Evolutionary conservation across 2,329 filamentous ascomycete species (phyloP).

Genomic region (Cordyceps javanica): DNA sequence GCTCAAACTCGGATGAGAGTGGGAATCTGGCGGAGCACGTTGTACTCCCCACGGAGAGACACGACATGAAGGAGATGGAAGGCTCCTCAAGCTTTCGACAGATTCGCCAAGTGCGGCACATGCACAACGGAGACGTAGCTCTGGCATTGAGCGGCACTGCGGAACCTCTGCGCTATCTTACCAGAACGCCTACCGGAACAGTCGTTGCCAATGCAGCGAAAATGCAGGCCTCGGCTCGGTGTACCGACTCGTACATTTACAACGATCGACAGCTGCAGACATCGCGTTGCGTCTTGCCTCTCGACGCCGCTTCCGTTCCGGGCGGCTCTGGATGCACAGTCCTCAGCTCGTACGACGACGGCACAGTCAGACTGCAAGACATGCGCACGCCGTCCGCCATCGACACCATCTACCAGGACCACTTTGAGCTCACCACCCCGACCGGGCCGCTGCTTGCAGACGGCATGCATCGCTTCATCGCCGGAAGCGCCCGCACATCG

Average conservation of each 20-base stretch:
- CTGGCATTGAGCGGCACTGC: background rate
- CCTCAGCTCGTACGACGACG: slow-evolving; percentile 40
- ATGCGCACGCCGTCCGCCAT: slow-evolving; percentile 34
- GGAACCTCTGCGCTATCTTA: slow-evolving; percentile 35
- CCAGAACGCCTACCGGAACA: slow-evolving; percentile 32
- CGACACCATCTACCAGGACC: slow-evolving; percentile 40
- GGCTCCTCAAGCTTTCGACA: background rate
- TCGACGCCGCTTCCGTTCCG: slow-evolving; percentile 20
- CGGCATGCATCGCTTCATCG: slow-evolving; percentile 37
- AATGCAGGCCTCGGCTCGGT: slow-evolving; percentile 14
- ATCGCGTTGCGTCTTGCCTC: slow-evolving; percentile 32
- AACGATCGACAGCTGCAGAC: background rate
- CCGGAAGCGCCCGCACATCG: slow-evolving; percentile 31
- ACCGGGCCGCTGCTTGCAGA: slow-evolving; percentile 34
- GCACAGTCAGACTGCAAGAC: slow-evolving; percentile 31
- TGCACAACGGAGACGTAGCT: slow-evolving; percentile 4
- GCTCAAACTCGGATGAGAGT: background rate
- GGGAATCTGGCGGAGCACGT: background rate
- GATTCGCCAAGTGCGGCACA: background rate
- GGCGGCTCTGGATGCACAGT: slow-evolving; percentile 28
- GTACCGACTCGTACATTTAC: slow-evolving; percentile 5
- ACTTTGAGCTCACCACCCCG: slow-evolving; percentile 33
- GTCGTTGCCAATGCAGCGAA: slow-evolving; percentile 26
- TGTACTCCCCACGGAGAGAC: background rate
- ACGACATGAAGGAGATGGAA: background rate